Evolutionary conservation across 768 basidiomycete species (phyloP), one percentile per base, ranked within the genome.

Genomic region (Calocybe indica): DNA sequence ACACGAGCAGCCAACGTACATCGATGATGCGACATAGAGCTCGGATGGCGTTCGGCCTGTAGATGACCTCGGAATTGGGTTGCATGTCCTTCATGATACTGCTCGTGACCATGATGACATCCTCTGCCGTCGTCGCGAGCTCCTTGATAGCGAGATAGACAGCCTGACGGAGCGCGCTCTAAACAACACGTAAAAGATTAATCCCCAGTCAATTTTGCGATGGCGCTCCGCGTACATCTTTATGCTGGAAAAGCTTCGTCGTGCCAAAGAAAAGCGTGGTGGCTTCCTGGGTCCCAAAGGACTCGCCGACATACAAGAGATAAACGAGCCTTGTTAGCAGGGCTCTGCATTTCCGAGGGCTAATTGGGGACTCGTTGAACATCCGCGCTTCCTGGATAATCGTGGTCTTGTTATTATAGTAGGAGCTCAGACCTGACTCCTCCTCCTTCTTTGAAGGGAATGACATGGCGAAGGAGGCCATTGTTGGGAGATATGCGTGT

Each of bases 31-130:
- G 79, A 67, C 92, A 93, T 5, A 99, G 74, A 6, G 95, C 94
- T 54, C 96, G 83, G 57, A 98, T 99, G 11, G 96, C 88, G 66
- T 99, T 99, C 31, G 96, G 91, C 46, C 96, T 79, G 68, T 99
- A 99, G 52, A 99, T 92, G 59, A 98, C 95, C 68, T 99, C 96
- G 42, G 92, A 86, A 63, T 96, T 97, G 46, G 94, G 88, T 60
- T 99, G 96, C 92, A 98, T 99, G 62, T 99, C 96, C 74, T 98
- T 98, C 94, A 96, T 96, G 66, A 99, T 97, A 60, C 92, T 96
- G 65, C 86, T 90, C 7, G 96, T 99, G 52, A 97, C 94, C 92
- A 99, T 99, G 57, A 99, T 96, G 29, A 98, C 92, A 74, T 98
- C 95, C 66, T 99, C 93, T 11, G 96, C 92, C n/a, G 88, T 86